Percentiles rank a stretch among this genome's conserved stretches.
phyloP scores from a whole-genome alignment of 2,329 filamentous ascomycete species.

The Colletotrichum scovillei region DNA sequence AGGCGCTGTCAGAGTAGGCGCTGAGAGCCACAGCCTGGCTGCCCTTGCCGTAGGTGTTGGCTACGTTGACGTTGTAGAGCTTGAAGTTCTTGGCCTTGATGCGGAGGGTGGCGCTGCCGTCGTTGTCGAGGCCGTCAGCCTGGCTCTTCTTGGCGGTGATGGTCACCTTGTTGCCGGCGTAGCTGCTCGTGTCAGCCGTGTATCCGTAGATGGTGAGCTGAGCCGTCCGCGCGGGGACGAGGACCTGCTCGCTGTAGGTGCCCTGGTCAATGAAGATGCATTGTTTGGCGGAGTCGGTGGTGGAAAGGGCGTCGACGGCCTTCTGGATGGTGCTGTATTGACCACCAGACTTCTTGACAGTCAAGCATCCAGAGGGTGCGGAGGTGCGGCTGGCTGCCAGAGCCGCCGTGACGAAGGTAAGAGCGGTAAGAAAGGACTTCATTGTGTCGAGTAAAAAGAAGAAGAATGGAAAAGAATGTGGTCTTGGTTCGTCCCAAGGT shows the following conservation, averaged over 20 bases:
- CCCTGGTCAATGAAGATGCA: constrained; percentile 76
- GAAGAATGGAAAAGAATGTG: background rate
- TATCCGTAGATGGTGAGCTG: constrained; percentile 68
- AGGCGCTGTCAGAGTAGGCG: constrained; percentile 56
- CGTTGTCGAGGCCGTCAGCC: constrained; percentile 61
- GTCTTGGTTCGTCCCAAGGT: background rate
- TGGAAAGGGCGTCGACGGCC: constrained; percentile 69
- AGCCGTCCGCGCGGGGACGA: constrained; percentile 59
- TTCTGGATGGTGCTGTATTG: constrained; percentile 52
- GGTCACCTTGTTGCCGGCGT: constrained; percentile 68
- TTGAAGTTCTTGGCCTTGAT: constrained; percentile 62
- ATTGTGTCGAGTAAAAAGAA: background rate
- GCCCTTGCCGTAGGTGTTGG: constrained; percentile 61
- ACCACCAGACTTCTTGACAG: constrained; percentile 43
- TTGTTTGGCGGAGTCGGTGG: constrained; percentile 58
- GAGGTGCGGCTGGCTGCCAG: constrained; percentile 42
- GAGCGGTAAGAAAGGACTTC: constrained; percentile 24
- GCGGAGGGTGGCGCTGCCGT: constrained; percentile 62
- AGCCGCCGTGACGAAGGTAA: constrained; percentile 23
- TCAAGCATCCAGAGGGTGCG: constrained; percentile 44
- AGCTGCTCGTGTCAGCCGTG: constrained; percentile 63
- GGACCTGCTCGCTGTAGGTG: constrained; percentile 71
- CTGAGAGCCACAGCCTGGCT: constrained; percentile 58
- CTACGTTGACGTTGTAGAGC: constrained; percentile 69
- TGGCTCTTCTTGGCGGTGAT: constrained; percentile 66